These are phyloP conservation scores for Rhodotorula sp. DNA, from an alignment of 1,284 basidiomycete genomes.

Conservation along the genomic window DNA sequence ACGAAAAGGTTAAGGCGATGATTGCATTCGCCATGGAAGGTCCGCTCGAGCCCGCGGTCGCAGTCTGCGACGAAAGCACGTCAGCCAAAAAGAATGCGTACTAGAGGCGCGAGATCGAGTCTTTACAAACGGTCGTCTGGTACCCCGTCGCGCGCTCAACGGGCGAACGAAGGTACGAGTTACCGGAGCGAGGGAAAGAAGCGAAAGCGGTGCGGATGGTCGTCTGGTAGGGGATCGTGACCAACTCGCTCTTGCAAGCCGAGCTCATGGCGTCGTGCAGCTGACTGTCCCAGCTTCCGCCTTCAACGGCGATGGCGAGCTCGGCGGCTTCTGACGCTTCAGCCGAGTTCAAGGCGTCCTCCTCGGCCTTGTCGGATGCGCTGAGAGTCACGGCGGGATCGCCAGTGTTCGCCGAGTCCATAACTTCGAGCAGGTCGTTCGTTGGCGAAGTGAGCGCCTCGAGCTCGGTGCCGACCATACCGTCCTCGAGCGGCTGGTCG, in stretches of 20 bases:
- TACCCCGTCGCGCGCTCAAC: conserved; percentile 40
- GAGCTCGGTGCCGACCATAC: neutral
- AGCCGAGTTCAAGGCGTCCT: conserved; percentile 3
- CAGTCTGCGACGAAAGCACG: conserved; percentile 20
- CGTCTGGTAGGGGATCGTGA: conserved; percentile 1
- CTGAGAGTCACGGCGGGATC: neutral
- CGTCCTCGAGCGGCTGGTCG: neutral
- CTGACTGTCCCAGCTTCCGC: conserved; percentile 22
- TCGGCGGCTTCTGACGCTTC: conserved; percentile 19
- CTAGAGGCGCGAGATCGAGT: too few relatives aligned
- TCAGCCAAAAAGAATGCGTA: too few relatives aligned
- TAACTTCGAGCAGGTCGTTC: neutral
- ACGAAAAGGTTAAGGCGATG: conserved; percentile 32
- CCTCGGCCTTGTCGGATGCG: neutral
- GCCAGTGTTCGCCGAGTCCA: neutral
- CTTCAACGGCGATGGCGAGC: conserved; percentile 16
- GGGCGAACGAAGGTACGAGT: conserved; percentile 32
- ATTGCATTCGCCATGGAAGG: conserved; percentile 42
- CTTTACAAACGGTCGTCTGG: conserved; percentile 25
- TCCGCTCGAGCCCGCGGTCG: conserved; percentile 28
- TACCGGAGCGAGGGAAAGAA: conserved; percentile 31
- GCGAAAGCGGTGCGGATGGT: conserved; percentile 23
- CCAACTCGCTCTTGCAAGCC: conserved; percentile 18
- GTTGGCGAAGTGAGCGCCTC: neutral
- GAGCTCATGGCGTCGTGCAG: conserved; percentile 22